Base-by-base conservation (phyloP, 2,329 filamentous ascomycete genomes). In the Ophiostoma quercus region DNA sequence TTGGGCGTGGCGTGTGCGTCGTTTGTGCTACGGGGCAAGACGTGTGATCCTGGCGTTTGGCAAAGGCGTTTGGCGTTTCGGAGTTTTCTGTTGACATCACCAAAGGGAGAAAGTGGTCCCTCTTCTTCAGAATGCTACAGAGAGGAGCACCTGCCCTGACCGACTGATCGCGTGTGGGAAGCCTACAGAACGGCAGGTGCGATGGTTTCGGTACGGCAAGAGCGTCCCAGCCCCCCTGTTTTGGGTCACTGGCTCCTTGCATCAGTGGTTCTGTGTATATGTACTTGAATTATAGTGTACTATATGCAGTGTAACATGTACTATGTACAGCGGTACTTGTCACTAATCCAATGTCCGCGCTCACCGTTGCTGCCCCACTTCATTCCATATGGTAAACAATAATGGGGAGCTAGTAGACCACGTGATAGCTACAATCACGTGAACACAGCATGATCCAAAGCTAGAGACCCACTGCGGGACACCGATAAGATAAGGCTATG, bases 161-260 rank as follows among this genome's bases (percentile, higher is more conserved):
- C 65, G 34, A 22, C 65, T 25, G 65, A 67, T 67, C 65, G 65
- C 65, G 65, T 67, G 65, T 67, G 51, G 51, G 51, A 54, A 54
- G n/a, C 51, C 51, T 54, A 9, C 39, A 12, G 39, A 12, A 22
- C 22, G 51, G 51, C 51, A 57, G 51, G 51, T 25, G 60, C 29
- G 60, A 34, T 25, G 25, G 19, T 63, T 63, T 32, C 4, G 60
- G 62, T 65, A 11, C 34, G 62, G 62, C 29, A 37, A 14, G 62
- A 34, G 29, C 62, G 16, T 37, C 62, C 62, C 62, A 65, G 32
- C 62, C 62, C 29, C 62, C 62, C 29, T 22, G 25, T 62, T 62
- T 62, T 12, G 9, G 51, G 22, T 57, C 9, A 0, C 16, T 57
- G 4, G 7, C 34, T 65, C 29, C 62, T 22, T 65, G 19, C 62